Percentiles rank a stretch among this genome's conserved stretches.
Evolutionary conservation across 2,329 filamentous ascomycete species (phyloP).

Genomic region (Fusarium humuli): DNA sequence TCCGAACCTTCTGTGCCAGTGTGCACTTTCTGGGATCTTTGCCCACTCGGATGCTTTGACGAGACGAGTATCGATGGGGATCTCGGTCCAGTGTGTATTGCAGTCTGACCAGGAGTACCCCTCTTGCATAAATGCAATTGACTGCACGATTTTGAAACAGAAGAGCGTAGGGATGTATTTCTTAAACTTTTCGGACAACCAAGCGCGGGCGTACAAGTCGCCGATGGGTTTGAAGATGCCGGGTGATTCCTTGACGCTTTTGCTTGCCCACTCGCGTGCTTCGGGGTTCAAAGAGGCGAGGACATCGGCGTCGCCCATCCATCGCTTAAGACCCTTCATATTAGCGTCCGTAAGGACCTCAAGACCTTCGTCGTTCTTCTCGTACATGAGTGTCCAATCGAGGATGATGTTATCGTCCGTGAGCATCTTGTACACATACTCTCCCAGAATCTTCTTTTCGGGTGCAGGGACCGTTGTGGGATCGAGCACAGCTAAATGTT

Average conservation of each 20-base stretch:
- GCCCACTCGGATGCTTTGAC: slow-evolving; percentile 54
- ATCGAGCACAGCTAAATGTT: slow-evolving; percentile 54
- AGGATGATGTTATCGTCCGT: slow-evolving; percentile 53
- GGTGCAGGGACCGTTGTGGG: slow-evolving; percentile 39
- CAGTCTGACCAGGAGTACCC: slow-evolving; percentile 54
- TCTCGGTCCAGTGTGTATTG: slow-evolving; percentile 52
- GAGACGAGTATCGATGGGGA: slow-evolving; percentile 52
- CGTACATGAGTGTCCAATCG: slow-evolving; percentile 56
- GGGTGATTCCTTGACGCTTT: slow-evolving; percentile 42
- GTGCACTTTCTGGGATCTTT: slow-evolving; percentile 49
- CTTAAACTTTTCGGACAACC: slow-evolving; percentile 52
- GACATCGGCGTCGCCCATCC: slow-evolving; percentile 53
- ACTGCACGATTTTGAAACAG: slow-evolving; percentile 59
- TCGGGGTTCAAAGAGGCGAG: slow-evolving; percentile 46
- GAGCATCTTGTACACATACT: slow-evolving; percentile 53
- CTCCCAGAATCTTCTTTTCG: slow-evolving; percentile 52
- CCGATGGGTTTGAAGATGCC: slow-evolving; percentile 55
- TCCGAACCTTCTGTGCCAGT: slow-evolving; percentile 55
- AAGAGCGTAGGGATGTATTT: slow-evolving; percentile 55
- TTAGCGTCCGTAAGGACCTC: slow-evolving; percentile 56
- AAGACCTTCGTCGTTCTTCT: slow-evolving; percentile 56
- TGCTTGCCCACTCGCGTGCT: slow-evolving; percentile 49
- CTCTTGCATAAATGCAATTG: slow-evolving; percentile 54
- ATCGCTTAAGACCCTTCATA: slow-evolving; percentile 52
- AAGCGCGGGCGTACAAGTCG: slow-evolving; percentile 53